A percentile compares a stretch with the other conserved stretches of the same genome.
Conservation (phyloP, 2,329 filamentous ascomycete genomes). For the Nothophaeocryptopus gaeumannii region DNA sequence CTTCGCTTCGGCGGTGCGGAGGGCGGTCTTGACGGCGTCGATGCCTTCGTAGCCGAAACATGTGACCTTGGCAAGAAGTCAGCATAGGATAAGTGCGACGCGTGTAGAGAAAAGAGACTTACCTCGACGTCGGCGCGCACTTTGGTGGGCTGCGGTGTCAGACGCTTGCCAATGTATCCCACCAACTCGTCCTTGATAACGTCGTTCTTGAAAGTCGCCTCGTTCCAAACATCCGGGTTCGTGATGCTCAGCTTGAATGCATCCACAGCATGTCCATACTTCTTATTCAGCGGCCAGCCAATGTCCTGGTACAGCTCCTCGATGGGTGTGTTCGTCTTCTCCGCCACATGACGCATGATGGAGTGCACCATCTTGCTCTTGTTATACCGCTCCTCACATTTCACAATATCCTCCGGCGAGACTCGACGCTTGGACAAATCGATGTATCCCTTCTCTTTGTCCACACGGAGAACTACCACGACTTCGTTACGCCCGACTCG, state of each 20-base stretch:
- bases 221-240: constrained; percentile 94
- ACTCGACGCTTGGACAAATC: constrained; percentile 98
- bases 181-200: constrained; percentile 84
- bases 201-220: constrained; percentile 82
- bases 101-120: neutral
- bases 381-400: constrained; percentile 99
- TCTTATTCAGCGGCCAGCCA: constrained; percentile 95
- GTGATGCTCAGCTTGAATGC: constrained; percentile 99
- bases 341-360: constrained; percentile 97
- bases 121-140: constrained; percentile 94
- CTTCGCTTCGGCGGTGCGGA: constrained; percentile 84
- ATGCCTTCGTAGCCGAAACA: constrained; percentile 93
- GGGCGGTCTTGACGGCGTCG: constrained; percentile 91
- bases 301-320: constrained; percentile 92
- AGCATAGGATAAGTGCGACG: neutral
- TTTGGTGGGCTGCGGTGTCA: constrained; percentile 98
- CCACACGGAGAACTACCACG: constrained; percentile 94
- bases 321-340: constrained; percentile 94
- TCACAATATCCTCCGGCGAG: constrained; percentile 93
- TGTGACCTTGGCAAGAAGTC: constrained; percentile 53
- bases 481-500: constrained; percentile 97
- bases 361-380: constrained; percentile 99
- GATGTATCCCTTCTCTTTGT: constrained; percentile 99
- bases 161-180: constrained; percentile 92
- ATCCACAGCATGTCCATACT: constrained; percentile 93